Conservation (phyloP, 805 yeast genomes). For the Saturnispora zaruensis region DNA sequence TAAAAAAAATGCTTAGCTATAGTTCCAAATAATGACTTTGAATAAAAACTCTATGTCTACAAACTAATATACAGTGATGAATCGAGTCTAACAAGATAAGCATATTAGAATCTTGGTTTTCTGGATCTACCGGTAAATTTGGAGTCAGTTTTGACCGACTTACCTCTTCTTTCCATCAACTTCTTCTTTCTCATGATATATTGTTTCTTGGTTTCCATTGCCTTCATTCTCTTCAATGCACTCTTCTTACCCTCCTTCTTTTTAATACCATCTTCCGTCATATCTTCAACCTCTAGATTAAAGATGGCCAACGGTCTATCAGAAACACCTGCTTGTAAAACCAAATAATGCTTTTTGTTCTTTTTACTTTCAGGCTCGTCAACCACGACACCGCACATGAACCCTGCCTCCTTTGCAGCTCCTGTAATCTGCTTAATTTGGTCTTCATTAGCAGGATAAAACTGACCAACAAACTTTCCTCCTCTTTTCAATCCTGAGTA, state of each 20-base stretch:
- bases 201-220: constrained; percentile 67
- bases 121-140: constrained; percentile 86
- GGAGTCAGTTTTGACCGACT: constrained; percentile 79
- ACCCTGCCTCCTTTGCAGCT: constrained; percentile 91
- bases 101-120: constrained; percentile 46
- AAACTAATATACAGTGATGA: constrained; percentile 2
- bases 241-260: constrained; percentile 29
- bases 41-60: neutral
- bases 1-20: constrained; percentile 2
- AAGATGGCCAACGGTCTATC: constrained; percentile 66
- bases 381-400: constrained; percentile 89
- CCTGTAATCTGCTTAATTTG: constrained; percentile 70
- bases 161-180: constrained; percentile 85
- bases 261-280: constrained; percentile 16
- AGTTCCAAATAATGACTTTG: neutral
- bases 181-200: constrained; percentile 89
- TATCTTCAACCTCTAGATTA: constrained; percentile 74
- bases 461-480: constrained; percentile 96
- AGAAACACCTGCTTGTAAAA: constrained; percentile 78
- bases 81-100: too few relatives aligned
- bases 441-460: constrained; percentile 84
- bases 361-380: constrained; percentile 92
- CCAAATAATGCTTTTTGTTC: constrained; percentile 84
- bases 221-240: constrained; percentile 41
- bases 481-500: constrained; percentile 85